A percentile compares a stretch with the other conserved stretches of the same genome.
phyloP scores from a whole-genome alignment of 23 red algal genomes.

The Agarophyton chilense region DNA sequence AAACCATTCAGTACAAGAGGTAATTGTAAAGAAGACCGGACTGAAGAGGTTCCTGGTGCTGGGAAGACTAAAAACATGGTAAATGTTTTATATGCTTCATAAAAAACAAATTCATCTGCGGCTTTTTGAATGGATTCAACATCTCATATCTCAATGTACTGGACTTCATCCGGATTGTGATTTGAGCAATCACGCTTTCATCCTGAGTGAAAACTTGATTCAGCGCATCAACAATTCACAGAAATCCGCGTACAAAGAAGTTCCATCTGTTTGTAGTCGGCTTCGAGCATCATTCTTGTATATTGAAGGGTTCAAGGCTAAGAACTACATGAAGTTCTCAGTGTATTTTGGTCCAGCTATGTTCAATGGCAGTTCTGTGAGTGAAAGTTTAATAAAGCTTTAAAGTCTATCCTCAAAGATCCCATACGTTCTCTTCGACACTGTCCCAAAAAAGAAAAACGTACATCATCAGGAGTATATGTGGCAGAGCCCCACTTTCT shows the following conservation, averaged over 20 bases:
- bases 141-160: neutral
- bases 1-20: neutral
- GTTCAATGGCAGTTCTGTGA: neutral
- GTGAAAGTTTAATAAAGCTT: neutral
- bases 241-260: neutral
- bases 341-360: neutral
- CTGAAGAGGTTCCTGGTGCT: too few species aligned
- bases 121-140: too few species aligned
- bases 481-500: too few species aligned
- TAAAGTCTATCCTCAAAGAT: neutral
- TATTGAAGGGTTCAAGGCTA: neutral
- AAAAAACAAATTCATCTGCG: neutral
- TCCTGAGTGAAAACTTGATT: neutral
- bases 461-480: too few species aligned
- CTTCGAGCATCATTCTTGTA: constrained; percentile 2
- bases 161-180: neutral
- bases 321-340: neutral
- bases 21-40: too few species aligned
- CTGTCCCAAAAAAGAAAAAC: neutral
- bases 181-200: neutral
- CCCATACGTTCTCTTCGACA: neutral
- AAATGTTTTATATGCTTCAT: neutral
- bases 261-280: neutral
- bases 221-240: neutral
- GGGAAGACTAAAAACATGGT: too few species aligned